phyloP scores from a whole-genome alignment of 1,284 basidiomycete species.

The Phlebopus sp. region DNA sequence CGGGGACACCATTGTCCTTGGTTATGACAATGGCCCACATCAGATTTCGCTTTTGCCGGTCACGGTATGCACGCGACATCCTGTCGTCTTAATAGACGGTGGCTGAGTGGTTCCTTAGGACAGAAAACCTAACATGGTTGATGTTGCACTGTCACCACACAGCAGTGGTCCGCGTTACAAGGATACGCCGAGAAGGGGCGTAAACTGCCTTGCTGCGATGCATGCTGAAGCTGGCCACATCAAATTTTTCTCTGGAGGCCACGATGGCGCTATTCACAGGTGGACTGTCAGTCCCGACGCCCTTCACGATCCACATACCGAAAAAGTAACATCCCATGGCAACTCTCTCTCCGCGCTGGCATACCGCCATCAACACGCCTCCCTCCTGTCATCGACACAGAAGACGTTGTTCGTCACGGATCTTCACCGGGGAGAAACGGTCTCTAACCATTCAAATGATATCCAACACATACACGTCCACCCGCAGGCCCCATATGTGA shows the following conservation, averaged over 20 bases:
- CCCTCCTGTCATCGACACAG: conserved; percentile 35
- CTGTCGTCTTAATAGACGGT: conserved; percentile 17
- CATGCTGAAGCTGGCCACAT: conserved; percentile 28
- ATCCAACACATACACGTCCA: conserved; percentile 48
- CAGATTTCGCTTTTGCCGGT: conserved; percentile 43
- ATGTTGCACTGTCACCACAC: conserved; percentile 29
- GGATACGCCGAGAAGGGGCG: conserved; percentile 30
- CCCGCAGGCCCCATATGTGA: conserved; percentile 40
- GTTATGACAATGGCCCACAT: conserved; percentile 37
- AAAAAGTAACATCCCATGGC: conserved; percentile 29
- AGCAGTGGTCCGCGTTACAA: conserved; percentile 28
- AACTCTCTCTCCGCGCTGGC: conserved; percentile 36
- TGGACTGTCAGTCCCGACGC: conserved; percentile 34
- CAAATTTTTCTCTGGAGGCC: conserved; percentile 44
- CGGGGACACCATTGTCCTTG: conserved; percentile 42
- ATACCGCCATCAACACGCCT: conserved; percentile 31
- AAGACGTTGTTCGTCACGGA: conserved; percentile 34
- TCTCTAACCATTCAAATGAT: conserved; percentile 34
- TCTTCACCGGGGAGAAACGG: conserved; percentile 28
- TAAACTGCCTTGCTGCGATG: conserved; percentile 39
- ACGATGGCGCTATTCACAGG: conserved; percentile 39
- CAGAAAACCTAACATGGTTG: conserved; percentile 30
- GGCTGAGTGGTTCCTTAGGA: conserved; percentile 17
- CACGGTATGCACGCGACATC: conserved; percentile 29
- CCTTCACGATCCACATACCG: conserved; percentile 22